Conservation (phyloP, 805 yeast species). For the Candida mattraensis region DNA sequence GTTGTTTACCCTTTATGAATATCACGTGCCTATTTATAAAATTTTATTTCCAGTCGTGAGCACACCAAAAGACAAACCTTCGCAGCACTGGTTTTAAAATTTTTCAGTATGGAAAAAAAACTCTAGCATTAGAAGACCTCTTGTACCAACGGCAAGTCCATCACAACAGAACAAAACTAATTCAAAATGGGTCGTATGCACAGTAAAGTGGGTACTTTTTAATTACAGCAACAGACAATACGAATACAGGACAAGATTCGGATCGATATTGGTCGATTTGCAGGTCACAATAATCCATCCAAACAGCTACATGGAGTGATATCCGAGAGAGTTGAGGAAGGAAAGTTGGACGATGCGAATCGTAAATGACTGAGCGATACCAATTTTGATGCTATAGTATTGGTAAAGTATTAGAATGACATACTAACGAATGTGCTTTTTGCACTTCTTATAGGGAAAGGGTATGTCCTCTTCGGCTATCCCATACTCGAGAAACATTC, state of each 20-base stretch:
- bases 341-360: neutral
- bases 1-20: conserved; percentile 3
- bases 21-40: conserved; percentile 12
- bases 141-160: neutral
- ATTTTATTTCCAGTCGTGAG: conserved; percentile 2
- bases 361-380: conserved; percentile 45
- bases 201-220: conserved; percentile 78
- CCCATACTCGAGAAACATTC: conserved; percentile 98
- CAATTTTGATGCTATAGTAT: conserved; percentile 43
- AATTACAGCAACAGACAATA: conserved; percentile 14
- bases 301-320: too few relatives aligned
- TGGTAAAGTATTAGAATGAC: conserved; percentile 29
- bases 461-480: conserved; percentile 99
- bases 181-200: conserved; percentile 99
- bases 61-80: too few relatives aligned
- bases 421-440: conserved; percentile 41
- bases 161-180: conserved; percentile 20
- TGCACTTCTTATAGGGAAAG: conserved; percentile 68
- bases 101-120: neutral
- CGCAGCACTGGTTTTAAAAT: conserved; percentile 2
- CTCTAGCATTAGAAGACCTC: neutral
- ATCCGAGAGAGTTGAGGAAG: conserved; percentile 6
- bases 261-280: conserved; percentile 33
- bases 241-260: conserved; percentile 32
- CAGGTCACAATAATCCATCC: too few relatives aligned